Evolutionary conservation across 768 basidiomycete genomes (phyloP).

Genomic region (Lactifluus subvellereus): DNA sequence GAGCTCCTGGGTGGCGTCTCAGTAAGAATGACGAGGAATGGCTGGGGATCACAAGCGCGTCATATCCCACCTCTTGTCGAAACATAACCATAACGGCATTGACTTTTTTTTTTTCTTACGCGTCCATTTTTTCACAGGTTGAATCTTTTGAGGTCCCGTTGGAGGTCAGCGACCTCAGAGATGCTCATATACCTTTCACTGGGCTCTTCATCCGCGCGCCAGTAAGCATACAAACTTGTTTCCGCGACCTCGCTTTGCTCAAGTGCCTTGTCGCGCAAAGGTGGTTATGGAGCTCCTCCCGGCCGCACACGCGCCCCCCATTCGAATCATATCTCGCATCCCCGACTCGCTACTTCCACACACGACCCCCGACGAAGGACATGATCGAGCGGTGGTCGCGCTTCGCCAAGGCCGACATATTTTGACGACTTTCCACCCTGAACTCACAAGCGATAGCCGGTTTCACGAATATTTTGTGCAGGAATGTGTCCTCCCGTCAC

Average conservation of each 20-base stretch:
- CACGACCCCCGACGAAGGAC: conserved; percentile 38
- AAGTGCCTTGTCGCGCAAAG: conserved; percentile 34
- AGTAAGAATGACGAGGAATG: conserved; percentile 78
- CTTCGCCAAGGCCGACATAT: conserved; percentile 79
- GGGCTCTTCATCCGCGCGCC: conserved; percentile 95
- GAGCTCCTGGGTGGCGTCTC: conserved; percentile 78
- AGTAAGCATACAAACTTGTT: conserved; percentile 36
- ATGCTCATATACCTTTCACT: conserved; percentile 58
- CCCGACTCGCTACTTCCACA: conserved; percentile 46
- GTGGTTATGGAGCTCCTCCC: conserved; percentile 54
- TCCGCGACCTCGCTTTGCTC: neutral
- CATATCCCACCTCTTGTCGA: neutral
- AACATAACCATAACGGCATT: conserved; percentile 5
- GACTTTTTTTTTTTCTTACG: neutral
- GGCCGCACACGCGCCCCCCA: conserved; percentile 45
- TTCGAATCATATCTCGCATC: conserved; percentile 67
- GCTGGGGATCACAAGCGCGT: conserved; percentile 87
- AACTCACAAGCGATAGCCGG: conserved; percentile 78
- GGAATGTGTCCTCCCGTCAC: conserved; percentile 53
- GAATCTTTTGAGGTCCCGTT: conserved; percentile 88
- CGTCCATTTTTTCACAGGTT: conserved; percentile 40
- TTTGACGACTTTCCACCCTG: conserved; percentile 91
- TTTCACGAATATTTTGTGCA: conserved; percentile 90
- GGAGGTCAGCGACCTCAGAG: conserved; percentile 52
- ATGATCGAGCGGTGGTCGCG: conserved; percentile 70